These are phyloP conservation scores for Sclerotinia glacialis DNA, from an alignment of 2,329 filamentous ascomycete genomes.

Conservation along the genomic window DNA sequence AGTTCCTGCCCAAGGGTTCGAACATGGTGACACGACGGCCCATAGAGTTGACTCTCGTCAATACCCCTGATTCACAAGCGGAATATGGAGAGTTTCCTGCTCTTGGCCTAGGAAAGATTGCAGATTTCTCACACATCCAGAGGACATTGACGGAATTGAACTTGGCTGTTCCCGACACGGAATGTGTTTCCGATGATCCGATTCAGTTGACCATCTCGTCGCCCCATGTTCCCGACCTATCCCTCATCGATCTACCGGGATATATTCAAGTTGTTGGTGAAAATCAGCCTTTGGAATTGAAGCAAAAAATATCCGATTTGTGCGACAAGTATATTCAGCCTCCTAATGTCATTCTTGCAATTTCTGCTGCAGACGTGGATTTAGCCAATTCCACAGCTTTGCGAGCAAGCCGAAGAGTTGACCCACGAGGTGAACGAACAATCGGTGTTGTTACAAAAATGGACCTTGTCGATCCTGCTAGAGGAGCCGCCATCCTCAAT, in stretches of 20 bases:
- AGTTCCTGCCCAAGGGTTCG: slow-evolving; percentile 94
- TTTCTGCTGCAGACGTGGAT: slow-evolving; percentile 96
- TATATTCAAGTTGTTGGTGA: slow-evolving; percentile 95
- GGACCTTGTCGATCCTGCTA: slow-evolving; percentile 85
- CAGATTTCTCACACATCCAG: slow-evolving; percentile 89
- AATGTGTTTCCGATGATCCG: slow-evolving; percentile 94
- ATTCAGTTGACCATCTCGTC: slow-evolving; percentile 96
- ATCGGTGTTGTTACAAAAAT: slow-evolving; percentile 99
- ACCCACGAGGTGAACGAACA: slow-evolving; percentile 90
- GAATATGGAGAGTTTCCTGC: slow-evolving; percentile 98
- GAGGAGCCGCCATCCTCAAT: slow-evolving; percentile 74
- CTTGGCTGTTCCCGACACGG: slow-evolving; percentile 80
- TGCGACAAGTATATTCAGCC: slow-evolving; percentile 98
- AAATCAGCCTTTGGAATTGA: slow-evolving; percentile 85
- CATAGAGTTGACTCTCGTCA: slow-evolving; percentile 93
- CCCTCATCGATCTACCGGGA: slow-evolving; percentile 90
- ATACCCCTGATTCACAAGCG: slow-evolving; percentile 79
- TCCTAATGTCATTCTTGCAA: slow-evolving; percentile 94
- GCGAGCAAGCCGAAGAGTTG: slow-evolving; percentile 83
- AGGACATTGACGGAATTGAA: slow-evolving; percentile 94
- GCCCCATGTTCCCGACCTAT: slow-evolving; percentile 90
- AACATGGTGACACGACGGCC: slow-evolving; percentile 98
- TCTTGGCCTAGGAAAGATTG: slow-evolving; percentile 82
- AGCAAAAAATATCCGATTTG: slow-evolving; percentile 91
- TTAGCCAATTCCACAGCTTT: slow-evolving; percentile 93